Conservation (phyloP, 805 yeast species). For the Ogataea parapolymorpha region DNA sequence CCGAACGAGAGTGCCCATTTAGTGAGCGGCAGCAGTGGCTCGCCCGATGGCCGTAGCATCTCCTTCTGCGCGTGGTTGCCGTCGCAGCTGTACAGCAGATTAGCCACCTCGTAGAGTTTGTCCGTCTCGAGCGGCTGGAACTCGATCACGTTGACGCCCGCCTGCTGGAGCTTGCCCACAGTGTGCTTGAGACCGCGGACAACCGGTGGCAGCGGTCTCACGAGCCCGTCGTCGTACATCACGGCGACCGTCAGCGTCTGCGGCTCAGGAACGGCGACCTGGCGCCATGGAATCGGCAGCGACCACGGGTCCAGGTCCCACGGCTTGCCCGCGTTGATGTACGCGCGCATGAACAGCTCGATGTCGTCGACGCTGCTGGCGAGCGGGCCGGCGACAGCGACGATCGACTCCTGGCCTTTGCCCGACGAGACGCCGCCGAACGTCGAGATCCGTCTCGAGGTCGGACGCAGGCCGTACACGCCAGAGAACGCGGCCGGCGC, state of each 20-base stretch:
- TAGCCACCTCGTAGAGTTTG: conserved; percentile 57
- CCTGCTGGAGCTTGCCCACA: conserved; percentile 50
- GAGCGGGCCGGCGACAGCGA: conserved; percentile 67
- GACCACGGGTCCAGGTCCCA: conserved; percentile 49
- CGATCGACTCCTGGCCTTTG: conserved; percentile 63
- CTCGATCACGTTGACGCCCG: conserved; percentile 55
- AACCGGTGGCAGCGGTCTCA: conserved; percentile 66
- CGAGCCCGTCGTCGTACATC: conserved; percentile 60
- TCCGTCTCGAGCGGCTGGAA: conserved; percentile 57
- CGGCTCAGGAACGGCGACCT: conserved; percentile 38
- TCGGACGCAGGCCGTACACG: conserved; percentile 59
- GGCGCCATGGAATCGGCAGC: conserved; percentile 53
- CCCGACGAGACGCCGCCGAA: conserved; percentile 51
- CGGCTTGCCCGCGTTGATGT: conserved; percentile 61
- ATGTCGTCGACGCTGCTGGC: conserved; percentile 62
- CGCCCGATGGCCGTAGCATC: conserved; percentile 58
- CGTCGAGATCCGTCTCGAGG: conserved; percentile 50
- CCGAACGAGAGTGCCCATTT: conserved; percentile 60
- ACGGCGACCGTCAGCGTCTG: conserved; percentile 54
- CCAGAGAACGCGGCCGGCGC: conserved; percentile 67
- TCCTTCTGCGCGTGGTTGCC: conserved; percentile 59
- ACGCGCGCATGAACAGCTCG: conserved; percentile 62
- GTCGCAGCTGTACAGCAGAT: conserved; percentile 58
- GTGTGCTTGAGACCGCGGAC: conserved; percentile 52
- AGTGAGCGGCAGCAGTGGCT: conserved; percentile 63